These are phyloP conservation scores for Patellifolia procumbens DNA, from an alignment of 179 eudicot species.

Conservation along the genomic window DNA sequence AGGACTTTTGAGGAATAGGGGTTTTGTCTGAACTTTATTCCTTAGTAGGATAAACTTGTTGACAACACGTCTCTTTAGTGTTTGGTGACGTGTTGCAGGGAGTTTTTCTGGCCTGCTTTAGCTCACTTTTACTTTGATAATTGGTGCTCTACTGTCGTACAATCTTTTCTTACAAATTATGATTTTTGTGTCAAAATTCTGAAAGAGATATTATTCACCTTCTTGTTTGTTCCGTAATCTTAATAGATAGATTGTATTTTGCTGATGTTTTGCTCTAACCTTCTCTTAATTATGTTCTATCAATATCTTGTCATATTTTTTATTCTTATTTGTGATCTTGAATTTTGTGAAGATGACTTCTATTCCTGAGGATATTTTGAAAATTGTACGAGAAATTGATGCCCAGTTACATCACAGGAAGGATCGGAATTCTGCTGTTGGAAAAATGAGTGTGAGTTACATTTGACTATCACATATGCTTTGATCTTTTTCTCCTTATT, in stretches of 20 bases:
- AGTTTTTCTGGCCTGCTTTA: not conserved
- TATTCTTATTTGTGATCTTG: slow-evolving; percentile 1
- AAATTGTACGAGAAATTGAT: slow-evolving; percentile 58
- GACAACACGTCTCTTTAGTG: not conserved
- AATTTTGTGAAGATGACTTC: slow-evolving; percentile 32
- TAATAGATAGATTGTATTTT: not conserved
- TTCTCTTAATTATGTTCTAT: not conserved
- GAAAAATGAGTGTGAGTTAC: slow-evolving; percentile 56
- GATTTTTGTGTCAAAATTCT: not conserved
- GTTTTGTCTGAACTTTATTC: not conserved
- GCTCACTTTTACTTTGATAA: not conserved
- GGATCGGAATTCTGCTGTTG: slow-evolving; percentile 51
- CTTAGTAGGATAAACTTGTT: too few relatives aligned
- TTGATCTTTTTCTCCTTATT: not conserved
- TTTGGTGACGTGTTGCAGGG: not conserved
- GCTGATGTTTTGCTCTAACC: not conserved
- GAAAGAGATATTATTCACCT: not conserved
- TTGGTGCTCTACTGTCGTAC: not conserved
- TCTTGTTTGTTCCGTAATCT: not conserved
- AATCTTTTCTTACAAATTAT: not conserved
- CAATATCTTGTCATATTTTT: not conserved
- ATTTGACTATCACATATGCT: not conserved
- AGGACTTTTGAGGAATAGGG: not conserved
- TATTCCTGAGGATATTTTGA: slow-evolving; percentile 50
- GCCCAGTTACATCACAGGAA: slow-evolving; percentile 53